A percentile compares a stretch with the other conserved stretches of the same genome.
Evolutionary conservation across 208 protist genomes (phyloP).

Genomic region (Trypanosoma melophagium): DNA sequence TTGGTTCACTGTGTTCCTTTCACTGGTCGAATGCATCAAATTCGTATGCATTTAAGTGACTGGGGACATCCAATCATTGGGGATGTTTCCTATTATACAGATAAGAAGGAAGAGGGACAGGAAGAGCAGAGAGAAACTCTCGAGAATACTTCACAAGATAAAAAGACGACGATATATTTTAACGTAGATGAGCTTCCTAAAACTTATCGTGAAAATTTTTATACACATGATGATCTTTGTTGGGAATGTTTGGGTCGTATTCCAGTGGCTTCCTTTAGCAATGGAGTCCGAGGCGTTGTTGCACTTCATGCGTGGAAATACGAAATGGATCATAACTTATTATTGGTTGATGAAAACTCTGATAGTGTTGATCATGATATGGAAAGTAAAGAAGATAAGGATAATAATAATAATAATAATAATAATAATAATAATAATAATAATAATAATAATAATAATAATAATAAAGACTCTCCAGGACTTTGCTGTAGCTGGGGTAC

Average conservation of each 20-base stretch:
- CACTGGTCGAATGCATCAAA: constrained; percentile 91
- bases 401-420: neutral
- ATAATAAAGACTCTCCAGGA: neutral
- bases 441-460: neutral
- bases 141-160: neutral
- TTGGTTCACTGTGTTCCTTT: constrained; percentile 87
- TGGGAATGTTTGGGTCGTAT: constrained; percentile 69
- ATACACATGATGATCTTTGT: constrained; percentile 42
- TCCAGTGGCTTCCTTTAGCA: constrained; percentile 44
- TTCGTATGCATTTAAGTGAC: constrained; percentile 79
- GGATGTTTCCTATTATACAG: constrained; percentile 42
- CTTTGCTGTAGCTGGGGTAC: constrained; percentile 8
- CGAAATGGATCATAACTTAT: constrained; percentile 43
- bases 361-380: neutral
- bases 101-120: constrained; percentile 1
- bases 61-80: constrained; percentile 84
- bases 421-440: neutral
- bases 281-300: constrained; percentile 34
- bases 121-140: neutral
- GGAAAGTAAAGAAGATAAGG: neutral
- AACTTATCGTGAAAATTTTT: constrained; percentile 18
- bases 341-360: constrained; percentile 7
- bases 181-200: constrained; percentile 14
- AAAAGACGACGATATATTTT: constrained; percentile 8
- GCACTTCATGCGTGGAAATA: constrained; percentile 80